Percentiles rank a stretch among this genome's conserved stretches.
Conservation (phyloP, 176 grass and related monocot species). For the Avena eriantha region DNA sequence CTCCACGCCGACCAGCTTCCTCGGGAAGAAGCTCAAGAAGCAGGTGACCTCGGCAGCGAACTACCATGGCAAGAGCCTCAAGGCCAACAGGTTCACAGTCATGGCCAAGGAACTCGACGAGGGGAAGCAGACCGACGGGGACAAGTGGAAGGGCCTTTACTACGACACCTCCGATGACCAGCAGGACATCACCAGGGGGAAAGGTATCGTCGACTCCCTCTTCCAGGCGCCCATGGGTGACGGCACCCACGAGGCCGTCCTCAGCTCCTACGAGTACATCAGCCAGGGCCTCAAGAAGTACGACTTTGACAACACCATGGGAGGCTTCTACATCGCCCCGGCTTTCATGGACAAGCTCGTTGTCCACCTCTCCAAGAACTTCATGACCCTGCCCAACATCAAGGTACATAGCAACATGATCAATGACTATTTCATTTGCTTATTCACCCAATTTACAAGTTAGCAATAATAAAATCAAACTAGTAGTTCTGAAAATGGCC, state of each 20-base stretch:
- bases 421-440: background rate
- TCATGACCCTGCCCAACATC: slow-evolving; percentile 95
- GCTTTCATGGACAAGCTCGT: slow-evolving; percentile 98
- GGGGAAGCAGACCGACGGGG: slow-evolving; percentile 44
- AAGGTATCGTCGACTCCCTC: slow-evolving; percentile 72
- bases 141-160: slow-evolving; percentile 73
- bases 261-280: slow-evolving; percentile 92
- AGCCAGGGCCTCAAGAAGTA: slow-evolving; percentile 76
- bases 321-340: slow-evolving; percentile 77
- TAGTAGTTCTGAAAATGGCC: background rate
- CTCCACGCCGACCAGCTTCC: slow-evolving; percentile 52
- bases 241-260: slow-evolving; percentile 88
- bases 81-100: slow-evolving; percentile 51
- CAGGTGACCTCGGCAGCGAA: slow-evolving; percentile 50
- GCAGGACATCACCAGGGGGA: slow-evolving; percentile 93
- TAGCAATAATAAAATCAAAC: background rate
- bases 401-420: slow-evolving; percentile 47
- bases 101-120: slow-evolving; percentile 67
- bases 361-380: slow-evolving; percentile 96
- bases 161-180: slow-evolving; percentile 86
- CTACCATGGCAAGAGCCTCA: slow-evolving; percentile 50
- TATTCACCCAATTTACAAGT: background rate
- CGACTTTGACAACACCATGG: slow-evolving; percentile 67
- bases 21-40: slow-evolving; percentile 54
- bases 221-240: slow-evolving; percentile 85